A percentile compares a stretch with the other conserved stretches of the same genome.
These are phyloP conservation scores for Huntiella savannae DNA, from an alignment of 2,329 filamentous ascomycete genomes.

Conservation along the genomic window DNA sequence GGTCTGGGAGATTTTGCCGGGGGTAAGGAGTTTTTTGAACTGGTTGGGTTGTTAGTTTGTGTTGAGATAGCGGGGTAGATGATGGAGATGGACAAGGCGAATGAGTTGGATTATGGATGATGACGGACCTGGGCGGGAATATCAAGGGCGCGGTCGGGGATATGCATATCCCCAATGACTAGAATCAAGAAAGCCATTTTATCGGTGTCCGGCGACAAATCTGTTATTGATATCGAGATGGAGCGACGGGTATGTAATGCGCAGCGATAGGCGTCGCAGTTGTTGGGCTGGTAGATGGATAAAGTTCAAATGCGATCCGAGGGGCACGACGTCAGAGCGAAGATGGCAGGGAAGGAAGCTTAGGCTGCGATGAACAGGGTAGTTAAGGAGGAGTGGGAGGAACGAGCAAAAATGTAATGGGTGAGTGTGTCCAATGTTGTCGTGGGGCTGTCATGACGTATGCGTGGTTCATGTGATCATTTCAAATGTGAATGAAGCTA, in stretches of 20 bases:
- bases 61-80: background rate
- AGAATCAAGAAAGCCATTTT: conserved; percentile 79
- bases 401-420: too few relatives aligned
- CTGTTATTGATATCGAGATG: background rate
- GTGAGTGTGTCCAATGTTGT: too few relatives aligned
- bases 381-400: too few relatives aligned
- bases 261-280: background rate
- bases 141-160: conserved; percentile 78
- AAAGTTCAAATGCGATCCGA: too few relatives aligned
- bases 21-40: conserved; percentile 73
- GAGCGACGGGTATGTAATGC: background rate
- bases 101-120: conserved; percentile 1
- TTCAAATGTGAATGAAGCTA: too few relatives aligned
- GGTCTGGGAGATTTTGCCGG: conserved; percentile 67
- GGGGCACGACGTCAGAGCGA: too few relatives aligned
- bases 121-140: conserved; percentile 63
- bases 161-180: conserved; percentile 83
- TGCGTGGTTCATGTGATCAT: too few relatives aligned
- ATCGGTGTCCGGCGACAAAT: conserved; percentile 3
- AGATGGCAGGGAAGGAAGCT: too few relatives aligned
- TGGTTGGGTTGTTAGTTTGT: conserved; percentile 18
- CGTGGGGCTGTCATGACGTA: too few relatives aligned
- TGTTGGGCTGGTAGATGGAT: too few relatives aligned
- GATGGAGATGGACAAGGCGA: background rate
- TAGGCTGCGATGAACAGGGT: too few relatives aligned